Base-by-base conservation (phyloP, 2,329 filamentous ascomycete species). In the Microcyclospora pomicola region DNA sequence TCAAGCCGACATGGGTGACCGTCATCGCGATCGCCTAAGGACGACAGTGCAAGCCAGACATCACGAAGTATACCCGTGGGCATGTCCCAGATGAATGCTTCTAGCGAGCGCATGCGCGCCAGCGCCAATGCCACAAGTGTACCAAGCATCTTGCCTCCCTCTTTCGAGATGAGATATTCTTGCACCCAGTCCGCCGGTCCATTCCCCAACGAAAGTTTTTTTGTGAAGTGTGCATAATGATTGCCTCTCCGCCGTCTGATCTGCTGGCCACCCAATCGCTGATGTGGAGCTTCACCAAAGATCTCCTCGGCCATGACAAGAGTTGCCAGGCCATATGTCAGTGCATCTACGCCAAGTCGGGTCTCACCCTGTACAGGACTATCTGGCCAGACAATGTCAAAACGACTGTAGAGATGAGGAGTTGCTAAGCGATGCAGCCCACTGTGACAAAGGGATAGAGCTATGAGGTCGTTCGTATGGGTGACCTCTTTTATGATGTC, bases 311-410 rank as follows among this genome's bases (percentile, higher is more conserved):
- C 79, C 63, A 85, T 80, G 40, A 83, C 82, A 41, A 91, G 65
- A 0, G 84, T 91, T 10, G 83, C 77, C 14, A 91, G 66, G 5
- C 84, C 83, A 55, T 85, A 88, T 0, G 82, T 87, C 33, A 91
- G 72, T 30, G 83, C 82, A 62, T 91, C 82, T 24, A 91, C 82
- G 40, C 79, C 80, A 31, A 76, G 76, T 32, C 77, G 70, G 38
- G 79, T 76, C 49, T 81, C 75, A 2, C 72, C 66, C 7, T 75
- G 68, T 6, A 72, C 66, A 45, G 72, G 71, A 27, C 73, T 74
- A 52, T 88, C 82, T 0, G 83, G 83, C 84, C 84, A 91, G 31
- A 88, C 80, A 46, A 91, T 91, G 54, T 91, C 83, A 59, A 91
- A 91, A 42, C 81, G 75, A 13, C 80, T 81, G 62, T 91, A 91